A percentile compares a stretch with the other conserved stretches of the same genome.
Evolutionary conservation across 2,329 filamentous ascomycete genomes (phyloP).

Genomic region (Clonostachys sp.): DNA sequence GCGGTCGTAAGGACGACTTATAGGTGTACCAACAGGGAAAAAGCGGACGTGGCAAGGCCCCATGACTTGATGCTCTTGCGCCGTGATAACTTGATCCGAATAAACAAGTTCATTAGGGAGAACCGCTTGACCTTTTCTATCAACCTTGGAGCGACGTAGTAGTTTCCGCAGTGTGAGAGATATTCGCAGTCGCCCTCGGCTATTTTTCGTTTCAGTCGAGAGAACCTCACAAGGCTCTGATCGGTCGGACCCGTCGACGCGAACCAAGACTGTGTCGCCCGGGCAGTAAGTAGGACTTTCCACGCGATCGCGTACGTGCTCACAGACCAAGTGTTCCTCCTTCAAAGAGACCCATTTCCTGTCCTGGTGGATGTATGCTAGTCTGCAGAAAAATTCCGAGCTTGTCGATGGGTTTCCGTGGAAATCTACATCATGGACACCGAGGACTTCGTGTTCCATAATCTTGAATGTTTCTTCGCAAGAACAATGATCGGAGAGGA

Average conservation of each 20-base stretch:
- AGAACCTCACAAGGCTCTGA: constrained; percentile 61
- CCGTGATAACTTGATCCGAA: constrained; percentile 34
- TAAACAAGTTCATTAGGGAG: constrained; percentile 57
- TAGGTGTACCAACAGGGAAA: constrained; percentile 33
- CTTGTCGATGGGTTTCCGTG: constrained; percentile 40
- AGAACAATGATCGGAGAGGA: constrained; percentile 72
- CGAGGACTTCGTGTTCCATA: constrained; percentile 48
- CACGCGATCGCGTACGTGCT: constrained; percentile 17
- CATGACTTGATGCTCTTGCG: constrained; percentile 35
- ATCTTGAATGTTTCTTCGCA: constrained; percentile 49
- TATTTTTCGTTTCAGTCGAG: constrained; percentile 16
- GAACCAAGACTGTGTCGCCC: constrained; percentile 58
- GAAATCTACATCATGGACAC: constrained; percentile 54
- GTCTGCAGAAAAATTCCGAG: constrained; percentile 62
- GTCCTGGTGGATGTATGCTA: constrained; percentile 59
- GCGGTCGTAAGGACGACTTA: constrained; percentile 61
- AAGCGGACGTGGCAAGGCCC: constrained; percentile 56
- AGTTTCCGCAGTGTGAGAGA: constrained; percentile 34
- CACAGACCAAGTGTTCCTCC: constrained; percentile 49
- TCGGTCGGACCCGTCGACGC: constrained; percentile 17
- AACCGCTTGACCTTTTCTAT: constrained; percentile 17
- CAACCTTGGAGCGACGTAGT: constrained; percentile 37
- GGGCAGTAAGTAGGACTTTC: constrained; percentile 24
- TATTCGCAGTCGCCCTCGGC: constrained; percentile 14
- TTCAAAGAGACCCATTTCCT: constrained; percentile 58